phyloP scores from a whole-genome alignment of 2,329 filamentous ascomycete species.

The Eurotiales sp. region DNA sequence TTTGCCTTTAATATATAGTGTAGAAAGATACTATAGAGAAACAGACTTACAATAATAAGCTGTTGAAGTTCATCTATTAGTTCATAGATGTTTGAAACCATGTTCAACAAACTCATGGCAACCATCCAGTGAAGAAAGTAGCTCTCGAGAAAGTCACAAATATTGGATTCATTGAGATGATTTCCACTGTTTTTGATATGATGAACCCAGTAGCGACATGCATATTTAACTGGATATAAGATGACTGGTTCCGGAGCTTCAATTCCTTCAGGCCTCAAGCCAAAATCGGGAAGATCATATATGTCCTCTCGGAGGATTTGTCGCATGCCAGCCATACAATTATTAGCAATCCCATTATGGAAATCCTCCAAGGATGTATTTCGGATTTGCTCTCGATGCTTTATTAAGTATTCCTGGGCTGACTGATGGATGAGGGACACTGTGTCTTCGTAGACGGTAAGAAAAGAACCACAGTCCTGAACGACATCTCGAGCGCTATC shows the following conservation, averaged over 20 bases:
- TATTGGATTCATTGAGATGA: too few species aligned
- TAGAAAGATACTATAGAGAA: too few species aligned
- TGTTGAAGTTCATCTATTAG: too few species aligned
- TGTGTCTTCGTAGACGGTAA: conserved; percentile 17
- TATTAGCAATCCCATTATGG: background rate
- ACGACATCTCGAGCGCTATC: conserved; percentile 14
- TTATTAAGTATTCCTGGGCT: conserved; percentile 21
- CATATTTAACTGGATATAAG: background rate
- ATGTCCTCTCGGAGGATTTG: background rate
- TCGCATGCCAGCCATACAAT: background rate
- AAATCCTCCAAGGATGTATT: background rate
- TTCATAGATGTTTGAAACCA: too few species aligned
- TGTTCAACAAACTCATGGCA: too few species aligned
- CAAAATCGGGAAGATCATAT: background rate
- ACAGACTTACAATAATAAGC: too few species aligned
- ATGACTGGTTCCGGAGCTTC: background rate
- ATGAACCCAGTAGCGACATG: too few species aligned
- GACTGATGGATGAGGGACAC: conserved; percentile 28
- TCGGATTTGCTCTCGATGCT: background rate
- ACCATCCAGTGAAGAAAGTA: too few species aligned
- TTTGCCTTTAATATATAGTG: too few species aligned
- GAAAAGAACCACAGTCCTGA: conserved; percentile 23
- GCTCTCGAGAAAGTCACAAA: too few species aligned
- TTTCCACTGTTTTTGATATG: too few species aligned
- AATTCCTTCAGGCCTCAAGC: background rate